A percentile compares a stretch with the other conserved stretches of the same genome.
Evolutionary conservation across 495 filamentous ascomycete genomes (phyloP).

Genomic region (Penicillium paxilli): DNA sequence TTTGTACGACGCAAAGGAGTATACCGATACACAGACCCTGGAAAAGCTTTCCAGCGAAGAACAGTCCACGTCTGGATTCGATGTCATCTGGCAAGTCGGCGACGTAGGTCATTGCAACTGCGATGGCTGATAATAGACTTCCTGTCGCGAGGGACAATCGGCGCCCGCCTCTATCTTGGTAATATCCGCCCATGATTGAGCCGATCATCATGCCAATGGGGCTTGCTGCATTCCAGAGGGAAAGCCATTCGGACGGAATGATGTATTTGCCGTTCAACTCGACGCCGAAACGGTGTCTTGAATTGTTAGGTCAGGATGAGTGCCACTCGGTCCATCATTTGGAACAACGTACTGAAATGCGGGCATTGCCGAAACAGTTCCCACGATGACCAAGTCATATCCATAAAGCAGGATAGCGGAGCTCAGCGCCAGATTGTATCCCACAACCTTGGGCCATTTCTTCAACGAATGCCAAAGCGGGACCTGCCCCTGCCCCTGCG

Average conservation of each 20-base stretch:
- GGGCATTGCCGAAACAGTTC: constrained; percentile 46
- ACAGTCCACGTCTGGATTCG: constrained; percentile 26
- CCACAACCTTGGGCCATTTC: constrained; percentile 22
- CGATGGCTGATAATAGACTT: constrained; percentile 37
- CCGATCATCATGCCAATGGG: constrained; percentile 45
- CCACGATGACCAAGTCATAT: constrained; percentile 51
- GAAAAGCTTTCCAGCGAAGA: constrained; percentile 34
- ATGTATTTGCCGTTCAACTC: constrained; percentile 34
- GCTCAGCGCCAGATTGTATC: constrained; percentile 31
- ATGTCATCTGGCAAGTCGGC: constrained; percentile 30
- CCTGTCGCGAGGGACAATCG: constrained; percentile 34
- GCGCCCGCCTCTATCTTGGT: constrained; percentile 44
- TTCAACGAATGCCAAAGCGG: constrained; percentile 21
- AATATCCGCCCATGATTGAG: constrained; percentile 34
- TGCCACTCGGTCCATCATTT: too few relatives aligned
- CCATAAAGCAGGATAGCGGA: constrained; percentile 45
- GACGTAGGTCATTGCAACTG: constrained; percentile 35
- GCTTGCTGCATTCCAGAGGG: constrained; percentile 42
- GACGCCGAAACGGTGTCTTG: constrained; percentile 37
- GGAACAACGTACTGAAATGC: constrained; percentile 33
- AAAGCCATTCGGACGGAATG: constrained; percentile 48
- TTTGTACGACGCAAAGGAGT: constrained; percentile 41
- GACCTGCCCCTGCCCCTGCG: background rate
- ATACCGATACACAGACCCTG: constrained; percentile 45
- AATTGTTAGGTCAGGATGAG: background rate